Conservation (phyloP, 805 yeast species). For the Spathaspora sp. region DNA sequence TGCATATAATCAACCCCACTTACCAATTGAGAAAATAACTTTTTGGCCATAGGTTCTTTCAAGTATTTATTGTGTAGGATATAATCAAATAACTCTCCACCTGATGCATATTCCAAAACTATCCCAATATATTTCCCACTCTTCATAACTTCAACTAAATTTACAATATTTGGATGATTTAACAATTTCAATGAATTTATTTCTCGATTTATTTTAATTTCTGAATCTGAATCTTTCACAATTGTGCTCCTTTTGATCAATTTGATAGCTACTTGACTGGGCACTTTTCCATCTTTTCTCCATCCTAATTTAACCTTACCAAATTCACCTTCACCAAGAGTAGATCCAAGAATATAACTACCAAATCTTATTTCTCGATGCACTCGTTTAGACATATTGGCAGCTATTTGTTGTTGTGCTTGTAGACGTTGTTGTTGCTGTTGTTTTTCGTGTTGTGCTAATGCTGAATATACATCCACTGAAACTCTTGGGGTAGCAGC, state of each 20-base stretch:
- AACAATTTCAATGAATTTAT: slow-evolving; percentile 83
- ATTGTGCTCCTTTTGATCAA: slow-evolving; percentile 84
- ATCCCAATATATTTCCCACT: slow-evolving; percentile 95
- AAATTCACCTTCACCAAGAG: slow-evolving; percentile 96
- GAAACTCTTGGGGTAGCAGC: not conserved
- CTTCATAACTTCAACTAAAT: slow-evolving; percentile 87
- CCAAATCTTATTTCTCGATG: slow-evolving; percentile 78
- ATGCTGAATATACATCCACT: not conserved
- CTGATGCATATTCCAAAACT: slow-evolving; percentile 93
- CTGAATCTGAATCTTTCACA: slow-evolving; percentile 82
- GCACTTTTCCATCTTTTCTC: slow-evolving; percentile 78
- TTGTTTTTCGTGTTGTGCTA: not conserved
- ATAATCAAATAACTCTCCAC: slow-evolving; percentile 94
- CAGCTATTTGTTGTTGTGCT: slow-evolving; percentile 2
- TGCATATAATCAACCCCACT: slow-evolving; percentile 92
- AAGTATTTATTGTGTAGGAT: slow-evolving; percentile 81
- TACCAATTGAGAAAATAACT: slow-evolving; percentile 86
- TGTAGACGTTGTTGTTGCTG: not conserved
- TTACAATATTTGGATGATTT: slow-evolving; percentile 91
- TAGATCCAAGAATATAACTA: slow-evolving; percentile 83
- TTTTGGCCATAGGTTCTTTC: slow-evolving; percentile 82
- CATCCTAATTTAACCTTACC: slow-evolving; percentile 97
- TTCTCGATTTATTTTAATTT: slow-evolving; percentile 86
- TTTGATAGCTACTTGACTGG: slow-evolving; percentile 89
- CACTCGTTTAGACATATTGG: slow-evolving; percentile 12